Evolutionary conservation across 2,329 filamentous ascomycete species (phyloP), one percentile per base, ranked within the genome.

Genomic region (Aschersonia sp.): DNA sequence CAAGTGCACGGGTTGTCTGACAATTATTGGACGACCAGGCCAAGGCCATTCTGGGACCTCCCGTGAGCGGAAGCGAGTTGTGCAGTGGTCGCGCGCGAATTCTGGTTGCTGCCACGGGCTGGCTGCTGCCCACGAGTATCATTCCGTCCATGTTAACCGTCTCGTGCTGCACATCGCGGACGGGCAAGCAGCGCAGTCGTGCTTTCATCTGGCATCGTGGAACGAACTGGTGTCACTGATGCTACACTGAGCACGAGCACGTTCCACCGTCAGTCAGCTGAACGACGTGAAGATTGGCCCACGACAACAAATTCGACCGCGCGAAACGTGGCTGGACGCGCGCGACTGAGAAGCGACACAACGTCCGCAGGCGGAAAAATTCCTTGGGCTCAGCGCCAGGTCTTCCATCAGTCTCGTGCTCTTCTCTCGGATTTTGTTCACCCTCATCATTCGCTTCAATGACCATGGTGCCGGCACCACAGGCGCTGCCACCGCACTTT

Each of bases 401-500:
- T 12, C 35, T 2, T 12, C 7, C 12, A 9, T 7, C 12, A 38
- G 5, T 4, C 3, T 31, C 29, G 4, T n/a, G 29, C 31, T 35
- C 28, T 31, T 12, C 31, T 10, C 29, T n/a, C 28, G 43, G 9
- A 9, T 31, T 44, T 9, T 31, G 43, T 30, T 7, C 28, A 9
- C 40, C 7, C 12, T 2, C 35, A 12, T 38, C n/a, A 12, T 28
- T 3, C 40, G 9, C 20, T 4, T n/a, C 20, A 9, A 29, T 43
- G 59, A 65, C 51, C 45, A 80, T 80, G 76, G 69, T 70, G 52
- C 69, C 72, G 47, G 68, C 72, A 64, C 73, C 77, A 51, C 74
- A 71, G 54, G 68, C 74, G 59, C 68, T 92, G 53, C 89, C 88
- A 9, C 80, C 75, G 59, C 80, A 79, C 59, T 94, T 94, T 63